phyloP scores from a whole-genome alignment of 345 rosid genomes.

The Eucalyptus regnans region DNA sequence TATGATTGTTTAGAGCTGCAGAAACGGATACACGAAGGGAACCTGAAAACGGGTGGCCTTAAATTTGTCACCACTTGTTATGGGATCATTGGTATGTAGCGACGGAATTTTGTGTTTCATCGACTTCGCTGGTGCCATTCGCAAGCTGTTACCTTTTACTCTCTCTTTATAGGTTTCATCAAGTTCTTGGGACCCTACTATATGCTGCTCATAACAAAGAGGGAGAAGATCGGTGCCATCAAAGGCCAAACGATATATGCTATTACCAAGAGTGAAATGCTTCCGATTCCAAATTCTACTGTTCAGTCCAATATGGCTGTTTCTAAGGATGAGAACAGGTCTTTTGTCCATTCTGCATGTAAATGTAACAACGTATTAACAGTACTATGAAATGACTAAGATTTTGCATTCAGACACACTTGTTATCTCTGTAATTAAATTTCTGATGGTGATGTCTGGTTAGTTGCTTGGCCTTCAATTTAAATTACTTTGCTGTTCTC shows the following conservation, averaged over 20 bases:
- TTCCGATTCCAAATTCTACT: slow-evolving; percentile 56
- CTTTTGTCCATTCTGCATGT: slow-evolving; percentile 85
- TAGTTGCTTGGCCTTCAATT: slow-evolving; percentile 1
- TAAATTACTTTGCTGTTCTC: background rate
- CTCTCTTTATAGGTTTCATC: slow-evolving; percentile 49
- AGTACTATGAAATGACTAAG: background rate
- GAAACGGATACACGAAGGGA: slow-evolving; percentile 73
- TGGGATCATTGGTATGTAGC: slow-evolving; percentile 72
- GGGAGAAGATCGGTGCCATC: slow-evolving; percentile 78
- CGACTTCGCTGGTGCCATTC: background rate
- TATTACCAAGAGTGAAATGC: slow-evolving; percentile 57
- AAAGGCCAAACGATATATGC: slow-evolving; percentile 74
- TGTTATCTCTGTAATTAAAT: background rate
- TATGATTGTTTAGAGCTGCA: slow-evolving; percentile 53
- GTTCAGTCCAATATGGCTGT: slow-evolving; percentile 69
- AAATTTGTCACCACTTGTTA: slow-evolving; percentile 69
- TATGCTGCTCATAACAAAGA: slow-evolving; percentile 82
- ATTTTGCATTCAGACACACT: slow-evolving; percentile 5
- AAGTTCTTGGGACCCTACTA: slow-evolving; percentile 93
- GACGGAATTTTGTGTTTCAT: background rate
- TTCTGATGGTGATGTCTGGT: background rate
- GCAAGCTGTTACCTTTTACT: background rate
- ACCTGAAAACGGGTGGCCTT: slow-evolving; percentile 74
- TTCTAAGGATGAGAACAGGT: slow-evolving; percentile 98
- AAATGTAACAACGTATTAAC: slow-evolving; percentile 30